Percentiles rank a stretch among this genome's conserved stretches.
Evolutionary conservation across 257 asterid species (phyloP).

Genomic region (Nicotiana attenuata): DNA sequence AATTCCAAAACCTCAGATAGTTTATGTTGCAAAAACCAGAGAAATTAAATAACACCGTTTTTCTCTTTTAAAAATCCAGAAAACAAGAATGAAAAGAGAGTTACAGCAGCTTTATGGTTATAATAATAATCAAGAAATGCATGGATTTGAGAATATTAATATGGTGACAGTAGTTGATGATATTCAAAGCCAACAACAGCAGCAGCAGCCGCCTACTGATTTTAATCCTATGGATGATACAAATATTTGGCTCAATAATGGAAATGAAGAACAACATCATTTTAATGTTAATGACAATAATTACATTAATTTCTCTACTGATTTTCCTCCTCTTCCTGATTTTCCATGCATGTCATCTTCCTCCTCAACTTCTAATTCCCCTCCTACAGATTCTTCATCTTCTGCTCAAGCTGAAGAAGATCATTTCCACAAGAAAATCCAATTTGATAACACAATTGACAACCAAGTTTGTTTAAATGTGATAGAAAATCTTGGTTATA

Average conservation of each 20-base stretch:
- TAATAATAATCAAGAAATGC: conserved; percentile 20
- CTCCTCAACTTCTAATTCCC: conserved; percentile 39
- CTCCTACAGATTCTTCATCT: conserved; percentile 27
- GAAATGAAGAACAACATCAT: background rate
- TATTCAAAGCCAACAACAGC: background rate
- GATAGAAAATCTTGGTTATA: conserved; percentile 61
- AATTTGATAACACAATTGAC: conserved; percentile 7
- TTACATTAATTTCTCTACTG: conserved; percentile 29
- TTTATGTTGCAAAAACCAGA: conserved; percentile 62
- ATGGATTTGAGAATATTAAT: conserved; percentile 4
- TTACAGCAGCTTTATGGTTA: background rate
- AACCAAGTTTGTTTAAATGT: conserved; percentile 45
- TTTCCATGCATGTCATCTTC: conserved; percentile 43
- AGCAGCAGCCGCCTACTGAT: background rate
- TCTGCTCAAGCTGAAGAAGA: conserved; percentile 24
- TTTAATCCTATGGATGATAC: conserved; percentile 35
- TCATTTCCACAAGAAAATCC: background rate
- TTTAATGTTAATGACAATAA: no score
- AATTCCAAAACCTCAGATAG: conserved; percentile 29
- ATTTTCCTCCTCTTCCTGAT: conserved; percentile 67
- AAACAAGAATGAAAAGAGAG: conserved; percentile 1
- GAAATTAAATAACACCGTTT: conserved; percentile 16
- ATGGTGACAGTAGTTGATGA: conserved; percentile 8
- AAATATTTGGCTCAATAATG: conserved; percentile 50
- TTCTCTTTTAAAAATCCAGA: background rate